Conservation (phyloP, 1,139 yeast genomes). For the Scheffersomyces cryptocercus region DNA sequence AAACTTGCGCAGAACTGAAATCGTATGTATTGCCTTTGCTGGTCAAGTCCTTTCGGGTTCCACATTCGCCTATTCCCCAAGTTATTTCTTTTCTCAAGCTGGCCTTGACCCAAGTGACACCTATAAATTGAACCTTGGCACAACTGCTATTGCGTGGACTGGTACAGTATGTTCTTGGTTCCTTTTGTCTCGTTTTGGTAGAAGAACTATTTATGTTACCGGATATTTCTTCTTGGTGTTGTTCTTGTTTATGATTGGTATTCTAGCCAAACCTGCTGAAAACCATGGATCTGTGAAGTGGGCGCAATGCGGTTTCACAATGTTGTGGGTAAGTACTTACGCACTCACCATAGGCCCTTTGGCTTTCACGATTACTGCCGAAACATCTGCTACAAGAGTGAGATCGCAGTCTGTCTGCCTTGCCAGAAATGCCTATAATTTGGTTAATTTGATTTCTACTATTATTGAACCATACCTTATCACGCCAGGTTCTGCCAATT, state of each 20-base stretch:
- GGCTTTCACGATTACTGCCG: slow-evolving; percentile 24
- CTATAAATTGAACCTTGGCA: slow-evolving; percentile 17
- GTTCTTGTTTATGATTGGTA: slow-evolving; percentile 12
- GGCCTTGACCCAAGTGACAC: slow-evolving; percentile 18
- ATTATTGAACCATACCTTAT: slow-evolving; percentile 28
- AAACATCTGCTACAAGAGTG: slow-evolving; percentile 25
- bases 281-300: slow-evolving; percentile 16
- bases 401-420: slow-evolving; percentile 26
- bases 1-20: slow-evolving; percentile 23
- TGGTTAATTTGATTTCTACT: slow-evolving; percentile 19
- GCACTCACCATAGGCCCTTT: slow-evolving; percentile 26
- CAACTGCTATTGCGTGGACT: slow-evolving; percentile 20
- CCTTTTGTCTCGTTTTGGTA: slow-evolving; percentile 18
- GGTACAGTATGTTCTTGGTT: slow-evolving; percentile 23
- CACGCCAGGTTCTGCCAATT: slow-evolving; percentile 23
- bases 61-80: slow-evolving; percentile 24
- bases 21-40: slow-evolving; percentile 20
- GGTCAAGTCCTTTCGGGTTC: slow-evolving; percentile 26
- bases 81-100: slow-evolving; percentile 25
- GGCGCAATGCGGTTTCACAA: slow-evolving; percentile 25
- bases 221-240: slow-evolving; percentile 13
- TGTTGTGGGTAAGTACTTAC: slow-evolving; percentile 26
- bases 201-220: slow-evolving; percentile 23
- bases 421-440: slow-evolving; percentile 25
- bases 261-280: slow-evolving; percentile 17